phyloP scores from a whole-genome alignment of 1,284 basidiomycete species.

The Ustilago esculenta region DNA sequence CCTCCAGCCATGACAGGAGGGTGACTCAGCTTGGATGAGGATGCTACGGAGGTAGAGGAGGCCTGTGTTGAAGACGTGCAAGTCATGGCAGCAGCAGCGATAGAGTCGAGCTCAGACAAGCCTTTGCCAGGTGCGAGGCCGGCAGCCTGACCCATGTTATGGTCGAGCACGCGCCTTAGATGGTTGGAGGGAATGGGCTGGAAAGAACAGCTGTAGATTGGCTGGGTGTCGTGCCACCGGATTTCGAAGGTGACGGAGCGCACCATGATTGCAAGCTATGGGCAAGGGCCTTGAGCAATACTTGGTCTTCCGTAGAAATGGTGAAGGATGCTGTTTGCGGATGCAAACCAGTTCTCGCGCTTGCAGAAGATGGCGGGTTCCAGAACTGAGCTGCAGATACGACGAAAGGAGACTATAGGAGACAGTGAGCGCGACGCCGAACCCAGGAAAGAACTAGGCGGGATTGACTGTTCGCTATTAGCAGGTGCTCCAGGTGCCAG shows the following conservation, averaged over 20 bases:
- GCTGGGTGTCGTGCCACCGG: slow-evolving; percentile 66
- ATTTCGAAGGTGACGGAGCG: slow-evolving; percentile 66
- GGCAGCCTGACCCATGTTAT: slow-evolving; percentile 63
- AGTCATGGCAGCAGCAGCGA: slow-evolving; percentile 14
- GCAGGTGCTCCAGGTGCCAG: not conserved
- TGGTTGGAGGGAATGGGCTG: slow-evolving; percentile 59
- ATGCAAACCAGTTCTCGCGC: too few relatives aligned
- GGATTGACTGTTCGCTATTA: too few relatives aligned
- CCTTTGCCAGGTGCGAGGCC: slow-evolving; percentile 59
- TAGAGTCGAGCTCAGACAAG: slow-evolving; percentile 33
- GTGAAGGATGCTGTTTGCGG: too few relatives aligned
- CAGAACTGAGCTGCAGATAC: too few relatives aligned
- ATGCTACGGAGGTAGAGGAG: slow-evolving; percentile 16
- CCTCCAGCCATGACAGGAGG: slow-evolving; percentile 65
- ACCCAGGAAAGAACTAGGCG: too few relatives aligned
- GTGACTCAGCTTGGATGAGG: slow-evolving; percentile 39
- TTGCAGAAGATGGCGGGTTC: too few relatives aligned
- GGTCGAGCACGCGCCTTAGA: slow-evolving; percentile 60
- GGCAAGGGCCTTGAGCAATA: too few relatives aligned
- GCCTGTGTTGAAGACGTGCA: slow-evolving; percentile 4
- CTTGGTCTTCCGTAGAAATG: too few relatives aligned
- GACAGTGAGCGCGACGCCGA: too few relatives aligned
- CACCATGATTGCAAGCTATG: slow-evolving; percentile 50
- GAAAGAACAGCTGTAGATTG: slow-evolving; percentile 65
- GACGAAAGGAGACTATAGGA: too few relatives aligned